Conservation (phyloP, 306 rosid genomes). For the Prunus davidiana region DNA sequence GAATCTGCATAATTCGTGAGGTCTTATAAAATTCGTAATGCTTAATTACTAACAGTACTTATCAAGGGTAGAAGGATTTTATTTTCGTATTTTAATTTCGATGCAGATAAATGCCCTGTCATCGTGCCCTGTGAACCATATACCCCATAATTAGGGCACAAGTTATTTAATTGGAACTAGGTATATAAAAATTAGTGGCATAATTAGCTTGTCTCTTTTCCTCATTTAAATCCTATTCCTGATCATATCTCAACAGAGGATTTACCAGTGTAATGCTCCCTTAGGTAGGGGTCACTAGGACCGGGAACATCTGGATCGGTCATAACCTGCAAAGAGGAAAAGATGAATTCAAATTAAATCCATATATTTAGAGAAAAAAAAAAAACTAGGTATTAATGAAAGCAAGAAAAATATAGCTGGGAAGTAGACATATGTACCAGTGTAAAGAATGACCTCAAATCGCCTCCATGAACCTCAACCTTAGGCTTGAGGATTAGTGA, state of each 20-base stretch:
- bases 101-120: background rate
- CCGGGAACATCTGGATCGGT: constrained; percentile 97
- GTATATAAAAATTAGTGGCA: background rate
- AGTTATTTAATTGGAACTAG: background rate
- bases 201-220: background rate
- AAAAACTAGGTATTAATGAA: background rate
- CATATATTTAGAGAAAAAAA: background rate
- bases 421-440: constrained; percentile 38
- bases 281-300: constrained; percentile 91
- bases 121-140: too few relatives aligned
- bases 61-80: background rate
- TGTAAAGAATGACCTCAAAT: constrained; percentile 84
- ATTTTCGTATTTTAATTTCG: background rate
- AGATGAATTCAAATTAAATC: background rate
- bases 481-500: constrained; percentile 56
- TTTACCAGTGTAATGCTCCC: constrained; percentile 91
- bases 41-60: background rate
- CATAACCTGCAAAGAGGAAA: constrained; percentile 49
- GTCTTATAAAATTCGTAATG: background rate
- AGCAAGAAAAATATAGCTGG: background rate
- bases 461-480: constrained; percentile 85
- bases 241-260: background rate
- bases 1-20: background rate
- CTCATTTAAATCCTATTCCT: background rate
- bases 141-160: background rate